A percentile compares a stretch with the other conserved stretches of the same genome.
phyloP scores from a whole-genome alignment of 306 rosid species.

The Fragaria iinumae region DNA sequence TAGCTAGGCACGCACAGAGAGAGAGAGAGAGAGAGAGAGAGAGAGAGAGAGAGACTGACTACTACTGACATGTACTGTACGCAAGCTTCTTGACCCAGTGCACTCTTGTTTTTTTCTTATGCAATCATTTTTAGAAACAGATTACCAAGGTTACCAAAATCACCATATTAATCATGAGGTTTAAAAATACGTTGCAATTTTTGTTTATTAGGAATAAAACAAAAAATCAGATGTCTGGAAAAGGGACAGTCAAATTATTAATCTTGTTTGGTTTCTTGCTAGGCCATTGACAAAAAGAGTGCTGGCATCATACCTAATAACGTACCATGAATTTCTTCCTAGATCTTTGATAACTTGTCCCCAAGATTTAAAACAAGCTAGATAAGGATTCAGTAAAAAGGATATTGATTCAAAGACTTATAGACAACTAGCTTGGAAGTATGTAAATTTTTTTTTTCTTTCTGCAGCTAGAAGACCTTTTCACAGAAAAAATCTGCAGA shows the following conservation, averaged over 20 bases:
- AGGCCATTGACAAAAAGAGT: not conserved
- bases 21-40: not conserved
- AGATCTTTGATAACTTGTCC: slow-evolving; percentile 18
- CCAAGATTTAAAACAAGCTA: slow-evolving; percentile 5
- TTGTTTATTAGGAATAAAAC: not conserved
- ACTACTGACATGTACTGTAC: not conserved
- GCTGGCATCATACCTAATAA: slow-evolving; percentile 1
- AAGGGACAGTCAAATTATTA: not conserved
- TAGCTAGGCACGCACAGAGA: not conserved
- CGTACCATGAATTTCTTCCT: not conserved
- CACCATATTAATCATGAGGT: slow-evolving; percentile 6
- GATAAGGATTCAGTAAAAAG: no score
- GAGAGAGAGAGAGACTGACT: slow-evolving; percentile 24
- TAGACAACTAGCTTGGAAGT: not conserved
- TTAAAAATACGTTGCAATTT: not conserved
- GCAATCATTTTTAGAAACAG: not conserved
- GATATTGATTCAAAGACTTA: no score
- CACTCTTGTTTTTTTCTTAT: not conserved
- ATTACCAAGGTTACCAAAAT: slow-evolving; percentile 16
- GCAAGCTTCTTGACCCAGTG: slow-evolving; percentile 31
- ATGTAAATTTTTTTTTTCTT: not conserved
- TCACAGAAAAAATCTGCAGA: not conserved
- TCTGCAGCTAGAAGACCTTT: slow-evolving; percentile 1
- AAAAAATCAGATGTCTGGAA: not conserved
- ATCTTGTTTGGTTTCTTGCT: not conserved